Evolutionary conservation across 2,329 filamentous ascomycete species (phyloP), one percentile per base, ranked within the genome.

Genomic region (Zymoseptoria ardabiliae): DNA sequence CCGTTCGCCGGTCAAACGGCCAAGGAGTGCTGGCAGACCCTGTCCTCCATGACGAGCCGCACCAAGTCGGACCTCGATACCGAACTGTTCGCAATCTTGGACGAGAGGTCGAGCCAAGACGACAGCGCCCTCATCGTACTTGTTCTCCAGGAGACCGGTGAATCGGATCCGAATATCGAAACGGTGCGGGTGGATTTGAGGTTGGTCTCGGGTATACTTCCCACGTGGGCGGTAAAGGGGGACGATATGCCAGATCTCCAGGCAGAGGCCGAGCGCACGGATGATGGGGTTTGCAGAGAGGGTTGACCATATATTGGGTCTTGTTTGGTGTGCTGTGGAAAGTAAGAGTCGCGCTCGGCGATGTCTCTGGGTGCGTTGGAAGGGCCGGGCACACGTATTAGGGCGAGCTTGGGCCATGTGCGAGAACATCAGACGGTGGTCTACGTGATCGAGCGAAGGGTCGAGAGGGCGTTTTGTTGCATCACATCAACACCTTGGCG

Each of bases 401-500:
- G 13, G 17, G 17, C 11, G 35, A 41, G 11, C 17, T 41, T 41
- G 11, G 2, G 35, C 1, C 35, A 4, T 41, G 35, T 41, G 35
- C 1, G 17, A 41, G 5, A 1, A 13, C 10, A 28, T 28, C 7
- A 2, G 8, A 9, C 13, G 17, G 35, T 17, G 35, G 17, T 41
- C 10, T 41, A 5, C 35, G 35, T 41, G 35, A 41, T 10, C 17
- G 10, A 35, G 30, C 30, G 23, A 35, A 10, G 11, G 13, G 30
- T 10, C 10, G 13, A 35, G 13, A 3, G 8, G 30, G 10, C 11
- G 35, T 22, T 50, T n/a, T 11, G 20, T 8, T 17, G 9, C 50
- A 41, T 66, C 58, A 63, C 65, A 65, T 68, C 59, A 75, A 63
- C 13, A 81, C 77, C 65, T 73, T 79, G 0, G 71, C 71, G 62